Evolutionary conservation across 345 rosid species (phyloP), one percentile per base, ranked within the genome.

Genomic region (Eucalyptus guilfoylei): DNA sequence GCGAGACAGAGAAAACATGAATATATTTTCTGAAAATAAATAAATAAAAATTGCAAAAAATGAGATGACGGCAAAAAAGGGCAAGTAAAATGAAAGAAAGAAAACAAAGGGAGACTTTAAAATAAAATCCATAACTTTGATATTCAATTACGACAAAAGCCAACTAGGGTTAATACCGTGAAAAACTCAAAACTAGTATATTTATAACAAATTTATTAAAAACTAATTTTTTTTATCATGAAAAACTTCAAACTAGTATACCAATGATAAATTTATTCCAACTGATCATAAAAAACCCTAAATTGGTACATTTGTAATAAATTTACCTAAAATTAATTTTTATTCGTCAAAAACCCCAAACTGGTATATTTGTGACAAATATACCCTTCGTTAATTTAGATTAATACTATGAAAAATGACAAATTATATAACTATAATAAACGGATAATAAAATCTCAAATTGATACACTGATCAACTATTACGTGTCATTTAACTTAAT

Each of bases 391-490:
- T 52, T 52, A 0, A 52, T 2, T 52, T 52, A 52, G 5, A 19
- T 19, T 52, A 52, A 52, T 52, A 21, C 11, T 2, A 52, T 52
- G 24, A 52, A 52, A 52, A 52, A 52, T 52, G 0, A 17, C 2
- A 52, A 52, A 52, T 52, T 19, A 0, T 52, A 21, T 52, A 52
- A 52, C 2, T 8, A 0, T 52, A 21, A 52, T 0, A 52, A 52
- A 19, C 1, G 1, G 4, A 21, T 4, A 21, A 52, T 52, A 52
- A 52, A 52, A 52, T 52, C 2, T 4, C 0, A 52, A 52, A 8
- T 52, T 8, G 0, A 1, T 21, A 52, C 0, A 21, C 0, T 0
- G 1, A 4, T 52, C 0, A 52, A 21, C 0, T 21, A 52, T 52
- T 2, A 52, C 0, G 5, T 21, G 2, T 3, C 11, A 2, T 52